These are phyloP conservation scores for Cordia subcordata DNA, from an alignment of 257 asterid species.

Conservation along the genomic window DNA sequence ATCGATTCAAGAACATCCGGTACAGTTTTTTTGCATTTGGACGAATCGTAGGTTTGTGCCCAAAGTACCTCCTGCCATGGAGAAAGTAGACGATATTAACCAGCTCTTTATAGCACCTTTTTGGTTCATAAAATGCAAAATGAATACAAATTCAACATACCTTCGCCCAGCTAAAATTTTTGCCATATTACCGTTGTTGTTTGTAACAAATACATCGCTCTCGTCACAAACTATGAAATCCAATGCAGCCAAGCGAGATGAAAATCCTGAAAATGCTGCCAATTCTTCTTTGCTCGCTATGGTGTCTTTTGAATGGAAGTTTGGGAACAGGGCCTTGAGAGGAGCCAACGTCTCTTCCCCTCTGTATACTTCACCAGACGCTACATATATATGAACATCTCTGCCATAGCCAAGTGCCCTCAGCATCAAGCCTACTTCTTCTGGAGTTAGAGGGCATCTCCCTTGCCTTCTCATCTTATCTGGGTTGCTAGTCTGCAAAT, in stretches of 20 bases:
- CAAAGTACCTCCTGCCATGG: slow-evolving; percentile 84
- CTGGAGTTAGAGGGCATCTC: slow-evolving; percentile 94
- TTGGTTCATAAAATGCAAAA: neutral
- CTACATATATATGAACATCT: slow-evolving; percentile 82
- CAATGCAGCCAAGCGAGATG: slow-evolving; percentile 95
- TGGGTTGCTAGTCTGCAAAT: slow-evolving; percentile 74
- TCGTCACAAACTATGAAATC: slow-evolving; percentile 92
- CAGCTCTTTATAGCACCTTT: neutral
- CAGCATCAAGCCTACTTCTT: slow-evolving; percentile 92
- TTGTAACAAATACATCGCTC: slow-evolving; percentile 92
- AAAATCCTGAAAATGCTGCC: slow-evolving; percentile 67
- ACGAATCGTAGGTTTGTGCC: slow-evolving; percentile 95
- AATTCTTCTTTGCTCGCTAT: slow-evolving; percentile 66
- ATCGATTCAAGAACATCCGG: slow-evolving; percentile 50
- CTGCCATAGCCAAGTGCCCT: slow-evolving; percentile 89
- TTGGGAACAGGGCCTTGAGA: slow-evolving; percentile 85
- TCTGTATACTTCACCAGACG: slow-evolving; percentile 97
- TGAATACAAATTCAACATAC: slow-evolving; percentile 23
- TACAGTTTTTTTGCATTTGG: slow-evolving; percentile 87
- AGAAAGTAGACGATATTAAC: slow-evolving; percentile 8
- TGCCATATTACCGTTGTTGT: slow-evolving; percentile 99
- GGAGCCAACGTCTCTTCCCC: slow-evolving; percentile 93
- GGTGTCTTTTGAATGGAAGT: slow-evolving; percentile 82
- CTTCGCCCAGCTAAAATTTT: slow-evolving; percentile 94
- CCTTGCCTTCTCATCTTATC: slow-evolving; percentile 94